Percentiles rank a stretch among this genome's conserved stretches.
Conservation (phyloP, 306 rosid species). For the Psophocarpus tetragonolobus region DNA sequence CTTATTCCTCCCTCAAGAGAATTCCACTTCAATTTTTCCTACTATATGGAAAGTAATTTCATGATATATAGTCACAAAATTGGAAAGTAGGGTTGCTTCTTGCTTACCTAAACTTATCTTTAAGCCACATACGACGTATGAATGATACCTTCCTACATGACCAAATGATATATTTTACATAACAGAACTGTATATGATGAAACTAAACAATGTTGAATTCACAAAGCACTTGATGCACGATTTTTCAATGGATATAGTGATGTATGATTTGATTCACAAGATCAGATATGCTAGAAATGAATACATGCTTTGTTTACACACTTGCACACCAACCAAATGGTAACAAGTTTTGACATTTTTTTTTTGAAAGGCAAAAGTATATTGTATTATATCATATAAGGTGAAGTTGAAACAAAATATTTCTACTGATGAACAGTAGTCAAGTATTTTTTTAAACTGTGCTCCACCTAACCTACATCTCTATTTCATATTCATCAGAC, state of each 20-base stretch:
- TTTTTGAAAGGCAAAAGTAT: no score
- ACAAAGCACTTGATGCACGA: neutral
- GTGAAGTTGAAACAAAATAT: no score
- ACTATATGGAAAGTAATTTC: neutral
- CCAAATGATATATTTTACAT: neutral
- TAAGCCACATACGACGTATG: slow-evolving; percentile 35
- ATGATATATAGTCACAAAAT: slow-evolving; percentile 6
- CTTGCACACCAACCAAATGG: neutral
- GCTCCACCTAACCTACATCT: no score
- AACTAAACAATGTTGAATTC: neutral
- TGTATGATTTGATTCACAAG: neutral
- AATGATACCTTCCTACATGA: slow-evolving; percentile 1
- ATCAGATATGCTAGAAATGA: neutral
- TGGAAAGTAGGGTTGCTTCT: slow-evolving; percentile 26
- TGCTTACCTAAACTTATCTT: slow-evolving; percentile 27
- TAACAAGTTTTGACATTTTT: slow-evolving; percentile 18
- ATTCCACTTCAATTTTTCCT: neutral
- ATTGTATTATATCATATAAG: no score
- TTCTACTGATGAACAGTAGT: no score
- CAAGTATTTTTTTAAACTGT: no score
- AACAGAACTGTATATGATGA: neutral
- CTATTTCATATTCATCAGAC: no score
- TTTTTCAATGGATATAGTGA: neutral
- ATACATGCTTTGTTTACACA: slow-evolving; percentile 7
- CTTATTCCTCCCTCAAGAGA: neutral